These are phyloP conservation scores for Neopestalotiopsis sp. DNA, from an alignment of 2,329 filamentous ascomycete genomes.

Conservation along the genomic window DNA sequence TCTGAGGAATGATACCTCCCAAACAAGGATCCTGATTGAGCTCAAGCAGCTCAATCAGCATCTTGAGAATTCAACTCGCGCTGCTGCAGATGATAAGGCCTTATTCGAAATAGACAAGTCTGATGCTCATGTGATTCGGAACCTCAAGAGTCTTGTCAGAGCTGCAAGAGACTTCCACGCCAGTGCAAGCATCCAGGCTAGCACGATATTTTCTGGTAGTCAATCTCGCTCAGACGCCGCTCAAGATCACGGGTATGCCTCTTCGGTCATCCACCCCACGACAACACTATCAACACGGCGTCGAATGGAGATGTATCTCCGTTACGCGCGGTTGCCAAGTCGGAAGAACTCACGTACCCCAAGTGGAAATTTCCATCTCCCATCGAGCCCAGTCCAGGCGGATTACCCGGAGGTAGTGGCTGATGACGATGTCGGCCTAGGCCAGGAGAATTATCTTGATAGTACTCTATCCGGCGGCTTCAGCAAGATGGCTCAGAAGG, in stretches of 20 bases:
- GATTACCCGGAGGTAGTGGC: not conserved
- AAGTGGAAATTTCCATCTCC: not conserved
- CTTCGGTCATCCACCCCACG: not conserved
- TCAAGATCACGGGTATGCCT: not conserved
- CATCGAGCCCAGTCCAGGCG: not conserved
- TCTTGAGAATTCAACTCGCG: not conserved
- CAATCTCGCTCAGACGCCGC: not conserved
- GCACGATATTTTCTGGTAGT: not conserved
- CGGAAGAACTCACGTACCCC: not conserved
- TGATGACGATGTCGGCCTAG: not conserved
- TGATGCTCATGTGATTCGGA: not conserved
- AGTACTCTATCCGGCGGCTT: not conserved
- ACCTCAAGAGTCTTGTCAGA: not conserved
- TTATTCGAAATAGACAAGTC: not conserved
- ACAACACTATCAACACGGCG: not conserved
- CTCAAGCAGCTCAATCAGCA: not conserved
- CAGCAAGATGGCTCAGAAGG: not conserved
- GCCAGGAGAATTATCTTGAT: not conserved
- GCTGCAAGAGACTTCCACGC: not conserved
- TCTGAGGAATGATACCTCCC: not conserved
- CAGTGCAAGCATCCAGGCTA: not conserved
- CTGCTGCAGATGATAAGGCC: not conserved
- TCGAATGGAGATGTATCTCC: not conserved
- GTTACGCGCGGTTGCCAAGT: not conserved
- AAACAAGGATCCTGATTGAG: not conserved